These are phyloP conservation scores for Ophiostoma sp. DNA, from an alignment of 2,329 filamentous ascomycete genomes.

Conservation along the genomic window DNA sequence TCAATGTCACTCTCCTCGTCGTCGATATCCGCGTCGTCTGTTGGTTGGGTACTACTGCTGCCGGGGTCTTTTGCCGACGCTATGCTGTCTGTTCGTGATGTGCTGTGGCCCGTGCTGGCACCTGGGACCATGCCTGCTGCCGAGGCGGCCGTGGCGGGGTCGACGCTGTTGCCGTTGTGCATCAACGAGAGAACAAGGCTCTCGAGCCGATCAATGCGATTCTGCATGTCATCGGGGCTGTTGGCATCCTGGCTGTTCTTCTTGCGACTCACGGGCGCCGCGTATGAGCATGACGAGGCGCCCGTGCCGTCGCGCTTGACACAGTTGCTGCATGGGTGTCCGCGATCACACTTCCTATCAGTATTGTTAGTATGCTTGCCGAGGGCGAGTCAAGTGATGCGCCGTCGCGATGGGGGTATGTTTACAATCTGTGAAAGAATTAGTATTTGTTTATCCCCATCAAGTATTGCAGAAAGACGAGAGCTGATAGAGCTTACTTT, in stretches of 20 bases:
- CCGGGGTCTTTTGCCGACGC: slow-evolving; percentile 35
- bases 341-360: slow-evolving; percentile 81
- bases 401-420: neutral
- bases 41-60: neutral
- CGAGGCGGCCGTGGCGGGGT: slow-evolving; percentile 33
- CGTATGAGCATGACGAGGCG: slow-evolving; percentile 78
- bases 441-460: slow-evolving; percentile 10
- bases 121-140: slow-evolving; percentile 31
- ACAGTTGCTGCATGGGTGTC: slow-evolving; percentile 89
- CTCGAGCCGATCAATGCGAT: slow-evolving; percentile 91
- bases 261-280: slow-evolving; percentile 63
- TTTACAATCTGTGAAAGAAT: slow-evolving; percentile 26
- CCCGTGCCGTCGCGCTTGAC: slow-evolving; percentile 82
- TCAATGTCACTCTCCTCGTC: slow-evolving; percentile 62
- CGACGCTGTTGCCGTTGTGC: slow-evolving; percentile 67
- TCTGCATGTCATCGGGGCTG: slow-evolving; percentile 93
- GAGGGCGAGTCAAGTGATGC: neutral
- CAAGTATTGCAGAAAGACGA: neutral
- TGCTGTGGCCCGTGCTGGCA: slow-evolving; percentile 21
- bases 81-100: slow-evolving; percentile 42
- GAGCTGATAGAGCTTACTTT: slow-evolving; percentile 56
- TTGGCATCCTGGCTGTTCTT: slow-evolving; percentile 61
- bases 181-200: slow-evolving; percentile 87
- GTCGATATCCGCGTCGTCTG: neutral
- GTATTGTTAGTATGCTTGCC: slow-evolving; percentile 16